Base-by-base conservation (phyloP, 805 yeast species). In the Ogataea trehaloabstinens region DNA sequence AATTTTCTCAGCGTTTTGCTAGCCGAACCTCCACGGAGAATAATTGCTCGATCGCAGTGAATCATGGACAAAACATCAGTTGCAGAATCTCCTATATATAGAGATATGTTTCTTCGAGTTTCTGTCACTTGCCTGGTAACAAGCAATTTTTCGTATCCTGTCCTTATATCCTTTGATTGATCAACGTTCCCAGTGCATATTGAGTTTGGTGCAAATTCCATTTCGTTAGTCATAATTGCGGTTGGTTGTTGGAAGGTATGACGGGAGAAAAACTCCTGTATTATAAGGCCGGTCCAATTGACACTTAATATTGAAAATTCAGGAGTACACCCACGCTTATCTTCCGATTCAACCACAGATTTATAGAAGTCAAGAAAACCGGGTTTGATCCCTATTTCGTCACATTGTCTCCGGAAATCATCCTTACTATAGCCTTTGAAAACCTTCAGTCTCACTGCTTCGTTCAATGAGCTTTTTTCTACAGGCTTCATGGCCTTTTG, bases 71-170 rank as follows among this genome's bases (percentile, higher is more conserved):
- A 52, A 3, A 77, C 58, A 60, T 81, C 88, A 0, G 85, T 79
- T 0, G 73, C 51, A 40, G 85, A 77, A 48, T 81, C 88, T 1
- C 88, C 88, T 12, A 80, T 61, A 49, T 80, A 81, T 17, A 68
- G 55, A 1, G 68, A 35, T 15, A 38, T 17, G 0, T 49, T 37
- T 33, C 7, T 61, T 34, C 4, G 31, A 19, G 5, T 47, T 18
- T 13, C 46, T 29, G 1, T 62, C 44, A 16, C 43, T 22, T 19
- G 34, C 3, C 64, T 52, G 11, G 46, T 20, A 12, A 47, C 37
- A 5, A 48, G 43, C 16, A 65, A 55, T 51, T 80, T 81, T 53
- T 80, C 85, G 5, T 54, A 51, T 0, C 82, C 84, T 0, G 83
- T 79, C 15, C 83, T 59, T 4, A 79, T 52, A 19, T 58, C 57